Evolutionary conservation across 1,139 yeast genomes (phyloP), one percentile per base, ranked within the genome.

Genomic region (Kodamaea anthophila): DNA sequence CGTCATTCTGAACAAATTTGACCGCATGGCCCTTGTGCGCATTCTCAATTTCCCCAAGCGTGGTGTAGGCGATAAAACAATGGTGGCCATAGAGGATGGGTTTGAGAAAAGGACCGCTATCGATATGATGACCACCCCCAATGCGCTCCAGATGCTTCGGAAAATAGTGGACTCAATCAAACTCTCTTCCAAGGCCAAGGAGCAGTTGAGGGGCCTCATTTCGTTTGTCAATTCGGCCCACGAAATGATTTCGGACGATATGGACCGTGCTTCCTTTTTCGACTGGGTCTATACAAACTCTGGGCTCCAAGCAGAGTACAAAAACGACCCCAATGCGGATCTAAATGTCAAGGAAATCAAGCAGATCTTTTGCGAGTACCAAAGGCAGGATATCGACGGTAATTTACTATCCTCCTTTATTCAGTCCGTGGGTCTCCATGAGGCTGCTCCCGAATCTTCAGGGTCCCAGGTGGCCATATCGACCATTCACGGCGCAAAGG

Each of bases 401-500:
- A 78, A 58, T 49, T 88, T 79, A 9, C 16, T 34, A 2, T 23
- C 69, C 6, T 59, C 63, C 24, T 82, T 82, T 39, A 55, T 84
- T 22, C 70, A 70, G 25, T 73, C 84, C 2, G 60, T 82, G 28
- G 74, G 80, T 5, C 57, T 83, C n/a, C 79, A 70, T 42, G 74
- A 53, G 32, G 44, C 54, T 11, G 42, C 43, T 7, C 40, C 44
- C 5, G 40, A 43, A 7, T 30, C 41, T 8, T 47, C 44, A 13
- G 41, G 39, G 1, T 32, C 38, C 5, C 31, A 34, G 6, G 67
- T 73, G 0, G 49, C 70, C 30, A 29, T 69, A 1, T 78, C 88
- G 0, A 91, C 97, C 0, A 81, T 91, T 9, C 98, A 91, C 52
- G 86, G 88, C 0, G 77, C 97, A 2, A 91, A 91, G 49, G 97